Base-by-base conservation (phyloP, 768 basidiomycete species). In the Scleroderma bovista region DNA sequence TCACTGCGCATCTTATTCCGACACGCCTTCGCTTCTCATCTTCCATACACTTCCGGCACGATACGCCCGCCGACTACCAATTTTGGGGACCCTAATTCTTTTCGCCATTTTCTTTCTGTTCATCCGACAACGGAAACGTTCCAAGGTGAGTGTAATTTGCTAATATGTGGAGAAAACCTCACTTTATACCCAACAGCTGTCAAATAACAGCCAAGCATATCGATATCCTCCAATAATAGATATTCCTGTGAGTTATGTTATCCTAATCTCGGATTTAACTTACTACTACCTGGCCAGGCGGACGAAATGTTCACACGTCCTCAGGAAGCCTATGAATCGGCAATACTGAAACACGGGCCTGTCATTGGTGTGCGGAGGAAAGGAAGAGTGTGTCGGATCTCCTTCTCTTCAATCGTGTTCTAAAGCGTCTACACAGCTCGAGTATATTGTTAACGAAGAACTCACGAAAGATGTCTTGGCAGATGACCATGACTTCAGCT, bases 331-430 rank as follows among this genome's bases (percentile, higher is more conserved):
- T 69, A 69, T 32, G 65, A 65, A 41, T 56, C 51, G 3, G 68
- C 66, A 0, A 56, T 69, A 9, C 51, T 46, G n/a, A 48, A 58
- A 17, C 51, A 66, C 40, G 65, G 68, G 2, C 65, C 65, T 12
- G 58, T 68, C 12, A 60, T 69, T 29, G 66, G 61, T 6, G 68
- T 69, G 2, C 53, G 55, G 22, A 56, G 66, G 23, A 69, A 66
- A 22, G 65, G 60, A 34, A 46, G 44, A 34, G 68, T 67, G 20
- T 24, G 60, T 55, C 12, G 6, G 19, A 20, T 12, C n/a, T 12
- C 12, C 20, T 17, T 8, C 3, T 34, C 4, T 24, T 43, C 40
- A 26, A 24, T 24, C 17, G 11, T n/a, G 13, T 11, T n/a, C 29
- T 38, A 26, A 22, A 46, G 2, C 43, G 2, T 41, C 15, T 16